Evolutionary conservation across 2,329 filamentous ascomycete genomes (phyloP).

Genomic region (Malbranchea zuffiana): DNA sequence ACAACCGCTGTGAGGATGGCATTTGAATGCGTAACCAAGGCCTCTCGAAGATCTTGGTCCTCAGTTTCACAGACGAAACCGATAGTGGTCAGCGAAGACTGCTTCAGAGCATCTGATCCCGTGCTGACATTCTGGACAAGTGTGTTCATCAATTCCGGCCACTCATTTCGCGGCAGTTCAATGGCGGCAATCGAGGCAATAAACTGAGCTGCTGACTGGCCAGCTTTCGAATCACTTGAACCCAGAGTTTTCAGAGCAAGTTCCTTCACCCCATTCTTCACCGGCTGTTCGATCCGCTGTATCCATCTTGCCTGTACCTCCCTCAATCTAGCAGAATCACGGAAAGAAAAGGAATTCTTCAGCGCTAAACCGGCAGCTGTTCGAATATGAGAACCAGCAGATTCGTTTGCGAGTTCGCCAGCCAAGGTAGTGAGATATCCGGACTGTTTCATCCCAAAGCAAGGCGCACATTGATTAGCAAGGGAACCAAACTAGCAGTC

Average conservation of each 20-base stretch:
- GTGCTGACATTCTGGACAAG: slow-evolving; percentile 88
- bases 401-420: slow-evolving; percentile 86
- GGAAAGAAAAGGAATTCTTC: slow-evolving; percentile 95
- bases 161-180: slow-evolving; percentile 85
- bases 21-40: slow-evolving; percentile 79
- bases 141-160: slow-evolving; percentile 78
- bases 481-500: slow-evolving; percentile 9
- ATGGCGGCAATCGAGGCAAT: slow-evolving; percentile 90
- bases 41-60: slow-evolving; percentile 71
- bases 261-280: slow-evolving; percentile 80
- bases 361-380: slow-evolving; percentile 89
- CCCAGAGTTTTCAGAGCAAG: slow-evolving; percentile 78
- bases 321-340: slow-evolving; percentile 76
- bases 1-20: slow-evolving; percentile 96
- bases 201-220: slow-evolving; percentile 84
- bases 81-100: slow-evolving; percentile 88
- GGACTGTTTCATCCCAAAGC: slow-evolving; percentile 46
- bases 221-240: slow-evolving; percentile 69
- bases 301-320: slow-evolving; percentile 93
- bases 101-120: slow-evolving; percentile 80
- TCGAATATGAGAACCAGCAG: slow-evolving; percentile 70
- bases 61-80: slow-evolving; percentile 97
- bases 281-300: slow-evolving; percentile 64
- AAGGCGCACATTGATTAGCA: slow-evolving; percentile 16
- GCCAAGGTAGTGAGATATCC: slow-evolving; percentile 88